Conservation (phyloP, 139 green algal genomes). For the Deuterostichococcus epilithicus region DNA sequence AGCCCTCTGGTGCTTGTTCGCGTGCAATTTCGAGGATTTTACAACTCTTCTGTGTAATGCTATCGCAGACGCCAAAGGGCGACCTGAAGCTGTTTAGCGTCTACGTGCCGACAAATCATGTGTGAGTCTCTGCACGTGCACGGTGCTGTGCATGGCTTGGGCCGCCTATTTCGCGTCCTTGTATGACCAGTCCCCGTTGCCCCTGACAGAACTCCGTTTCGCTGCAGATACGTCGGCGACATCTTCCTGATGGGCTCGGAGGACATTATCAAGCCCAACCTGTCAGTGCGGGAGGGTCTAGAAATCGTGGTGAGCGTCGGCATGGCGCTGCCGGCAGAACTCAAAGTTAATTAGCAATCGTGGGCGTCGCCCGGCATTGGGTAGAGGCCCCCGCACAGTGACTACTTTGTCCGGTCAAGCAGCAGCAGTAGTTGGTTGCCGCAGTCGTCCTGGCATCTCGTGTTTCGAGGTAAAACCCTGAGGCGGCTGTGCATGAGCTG, state of each 20-base stretch:
- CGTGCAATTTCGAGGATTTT: too few relatives aligned
- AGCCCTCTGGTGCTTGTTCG: too few relatives aligned
- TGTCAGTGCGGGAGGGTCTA: constrained; percentile 84
- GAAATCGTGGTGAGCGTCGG: constrained; percentile 71
- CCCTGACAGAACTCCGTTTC: not conserved
- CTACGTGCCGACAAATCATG: constrained; percentile 93
- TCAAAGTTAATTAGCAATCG: constrained; percentile 1
- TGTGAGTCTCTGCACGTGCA: constrained; percentile 32
- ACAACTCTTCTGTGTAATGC: not conserved
- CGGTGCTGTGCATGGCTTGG: not conserved
- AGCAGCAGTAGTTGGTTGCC: too few relatives aligned
- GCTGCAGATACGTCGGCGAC: constrained; percentile 74
- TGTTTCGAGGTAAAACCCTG: too few relatives aligned
- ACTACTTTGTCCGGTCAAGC: too few relatives aligned
- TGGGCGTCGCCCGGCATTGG: too few relatives aligned
- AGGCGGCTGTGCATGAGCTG: too few relatives aligned
- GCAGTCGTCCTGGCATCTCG: too few relatives aligned
- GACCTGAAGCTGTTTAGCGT: constrained; percentile 70
- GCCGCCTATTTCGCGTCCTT: not conserved
- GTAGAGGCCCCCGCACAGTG: too few relatives aligned
- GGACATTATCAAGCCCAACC: constrained; percentile 86
- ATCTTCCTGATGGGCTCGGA: constrained; percentile 78
- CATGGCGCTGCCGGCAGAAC: constrained; percentile 51
- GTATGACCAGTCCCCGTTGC: not conserved
- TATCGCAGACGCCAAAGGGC: constrained; percentile 9